Percentiles rank a stretch among this genome's conserved stretches.
These are phyloP conservation scores for Tuber microsphaerosporum DNA, from an alignment of 495 filamentous ascomycete genomes.

Conservation along the genomic window DNA sequence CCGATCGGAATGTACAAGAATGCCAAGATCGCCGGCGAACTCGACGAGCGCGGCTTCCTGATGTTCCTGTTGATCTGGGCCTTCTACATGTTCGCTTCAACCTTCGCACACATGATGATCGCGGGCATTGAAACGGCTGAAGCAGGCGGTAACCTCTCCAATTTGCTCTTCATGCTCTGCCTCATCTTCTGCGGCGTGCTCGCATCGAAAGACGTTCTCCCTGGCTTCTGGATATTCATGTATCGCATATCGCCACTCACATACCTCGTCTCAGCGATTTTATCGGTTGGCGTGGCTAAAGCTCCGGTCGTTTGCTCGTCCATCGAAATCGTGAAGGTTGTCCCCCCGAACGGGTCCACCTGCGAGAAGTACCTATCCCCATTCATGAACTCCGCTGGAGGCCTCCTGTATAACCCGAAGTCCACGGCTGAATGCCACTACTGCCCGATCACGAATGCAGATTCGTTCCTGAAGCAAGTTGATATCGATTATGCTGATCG, in stretches of 20 bases:
- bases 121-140: slow-evolving; percentile 65
- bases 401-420: slow-evolving; percentile 48
- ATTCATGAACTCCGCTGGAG: slow-evolving; percentile 48
- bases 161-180: slow-evolving; percentile 57
- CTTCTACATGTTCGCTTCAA: slow-evolving; percentile 65
- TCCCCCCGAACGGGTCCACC: slow-evolving; percentile 45
- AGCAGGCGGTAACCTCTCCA: slow-evolving; percentile 59
- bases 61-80: slow-evolving; percentile 49
- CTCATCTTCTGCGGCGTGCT: slow-evolving; percentile 60
- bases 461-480: slow-evolving; percentile 52
- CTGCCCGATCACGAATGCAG: slow-evolving; percentile 54
- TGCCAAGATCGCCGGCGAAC: slow-evolving; percentile 51
- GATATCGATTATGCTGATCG: slow-evolving; percentile 53
- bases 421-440: slow-evolving; percentile 51
- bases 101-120: slow-evolving; percentile 65
- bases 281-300: slow-evolving; percentile 52
- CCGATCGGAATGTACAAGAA: slow-evolving; percentile 45
- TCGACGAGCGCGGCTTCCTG: slow-evolving; percentile 50
- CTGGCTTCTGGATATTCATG: slow-evolving; percentile 64
- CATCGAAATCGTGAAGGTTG: slow-evolving; percentile 54
- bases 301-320: slow-evolving; percentile 51
- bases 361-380: slow-evolving; percentile 50
- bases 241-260: slow-evolving; percentile 61
- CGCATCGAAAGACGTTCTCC: slow-evolving; percentile 52
- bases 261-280: slow-evolving; percentile 55